Conservation (phyloP, 1,139 yeast species). For the Blastobotrys niveus region DNA sequence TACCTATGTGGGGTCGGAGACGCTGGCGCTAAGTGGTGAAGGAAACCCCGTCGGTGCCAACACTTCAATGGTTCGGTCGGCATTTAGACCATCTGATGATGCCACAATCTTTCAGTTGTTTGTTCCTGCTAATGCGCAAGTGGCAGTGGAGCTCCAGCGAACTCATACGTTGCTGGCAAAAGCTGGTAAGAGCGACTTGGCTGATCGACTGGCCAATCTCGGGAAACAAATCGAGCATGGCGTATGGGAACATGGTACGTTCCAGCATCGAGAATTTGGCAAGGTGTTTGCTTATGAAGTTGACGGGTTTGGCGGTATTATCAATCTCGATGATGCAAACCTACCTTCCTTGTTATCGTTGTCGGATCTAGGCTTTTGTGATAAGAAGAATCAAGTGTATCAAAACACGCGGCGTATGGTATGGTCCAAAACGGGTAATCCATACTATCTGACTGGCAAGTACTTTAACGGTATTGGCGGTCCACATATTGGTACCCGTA, state of each 20-base stretch:
- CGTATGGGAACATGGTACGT: constrained; percentile 57
- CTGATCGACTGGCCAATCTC: constrained; percentile 34
- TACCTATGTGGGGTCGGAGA: constrained; percentile 75
- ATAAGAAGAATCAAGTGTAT: constrained; percentile 51
- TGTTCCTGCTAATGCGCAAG: constrained; percentile 80
- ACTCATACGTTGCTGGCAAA: constrained; percentile 27
- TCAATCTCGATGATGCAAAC: constrained; percentile 87
- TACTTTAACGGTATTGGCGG: constrained; percentile 79
- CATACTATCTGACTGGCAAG: constrained; percentile 62
- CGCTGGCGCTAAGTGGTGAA: constrained; percentile 67
- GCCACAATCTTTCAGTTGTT: constrained; percentile 76
- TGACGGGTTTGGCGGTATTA: constrained; percentile 74
- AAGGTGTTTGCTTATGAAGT: constrained; percentile 82
- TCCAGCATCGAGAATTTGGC: constrained; percentile 64
- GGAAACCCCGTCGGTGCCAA: constrained; percentile 77
- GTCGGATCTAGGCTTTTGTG: constrained; percentile 70
- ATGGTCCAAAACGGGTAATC: constrained; percentile 63
- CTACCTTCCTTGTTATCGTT: constrained; percentile 75
- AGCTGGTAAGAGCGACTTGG: constrained; percentile 24
- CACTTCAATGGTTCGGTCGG: constrained; percentile 74
- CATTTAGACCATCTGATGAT: constrained; percentile 88
- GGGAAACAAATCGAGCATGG: constrained; percentile 49
- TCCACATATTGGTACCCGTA: constrained; percentile 74
- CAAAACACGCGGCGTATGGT: constrained; percentile 78
- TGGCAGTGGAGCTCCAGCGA: constrained; percentile 56